These are phyloP conservation scores for Porodaedalea pini DNA, from an alignment of 1,284 basidiomycete genomes.

Conservation along the genomic window DNA sequence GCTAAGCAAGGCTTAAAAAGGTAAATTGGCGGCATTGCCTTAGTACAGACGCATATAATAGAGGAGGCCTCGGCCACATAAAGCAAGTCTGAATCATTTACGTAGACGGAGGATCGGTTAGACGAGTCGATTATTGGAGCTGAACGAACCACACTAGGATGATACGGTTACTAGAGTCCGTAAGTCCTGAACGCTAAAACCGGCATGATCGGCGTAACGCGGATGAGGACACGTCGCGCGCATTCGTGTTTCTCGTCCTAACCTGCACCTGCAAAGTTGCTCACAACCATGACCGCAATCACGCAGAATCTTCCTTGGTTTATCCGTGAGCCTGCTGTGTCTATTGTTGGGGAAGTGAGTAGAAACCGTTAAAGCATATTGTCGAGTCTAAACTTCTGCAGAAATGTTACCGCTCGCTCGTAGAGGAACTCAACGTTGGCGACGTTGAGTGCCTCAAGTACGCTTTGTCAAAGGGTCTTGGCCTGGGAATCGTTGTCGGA, in stretches of 20 bases:
- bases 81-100: too few relatives aligned
- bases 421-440: slow-evolving; percentile 85
- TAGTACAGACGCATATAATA: too few relatives aligned
- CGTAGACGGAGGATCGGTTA: too few relatives aligned
- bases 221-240: not conserved
- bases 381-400: slow-evolving; percentile 30
- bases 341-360: slow-evolving; percentile 77
- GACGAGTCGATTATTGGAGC: too few relatives aligned
- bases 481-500: slow-evolving; percentile 89
- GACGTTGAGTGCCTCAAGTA: slow-evolving; percentile 87
- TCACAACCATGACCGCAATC: slow-evolving; percentile 54
- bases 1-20: too few relatives aligned
- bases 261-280: not conserved
- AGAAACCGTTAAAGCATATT: not conserved
- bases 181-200: too few relatives aligned
- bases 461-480: slow-evolving; percentile 88
- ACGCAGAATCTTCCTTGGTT: slow-evolving; percentile 79
- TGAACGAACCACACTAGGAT: too few relatives aligned
- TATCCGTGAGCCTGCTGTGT: slow-evolving; percentile 74
- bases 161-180: too few relatives aligned
- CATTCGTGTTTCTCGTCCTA: not conserved
- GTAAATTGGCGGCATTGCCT: too few relatives aligned
- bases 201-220: too few relatives aligned
- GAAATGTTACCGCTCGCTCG: slow-evolving; percentile 89
- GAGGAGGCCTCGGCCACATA: too few relatives aligned